Evolutionary conservation across 2,329 filamentous ascomycete genomes (phyloP), one percentile per base, ranked within the genome.

Genomic region (Penicillium nordicum): DNA sequence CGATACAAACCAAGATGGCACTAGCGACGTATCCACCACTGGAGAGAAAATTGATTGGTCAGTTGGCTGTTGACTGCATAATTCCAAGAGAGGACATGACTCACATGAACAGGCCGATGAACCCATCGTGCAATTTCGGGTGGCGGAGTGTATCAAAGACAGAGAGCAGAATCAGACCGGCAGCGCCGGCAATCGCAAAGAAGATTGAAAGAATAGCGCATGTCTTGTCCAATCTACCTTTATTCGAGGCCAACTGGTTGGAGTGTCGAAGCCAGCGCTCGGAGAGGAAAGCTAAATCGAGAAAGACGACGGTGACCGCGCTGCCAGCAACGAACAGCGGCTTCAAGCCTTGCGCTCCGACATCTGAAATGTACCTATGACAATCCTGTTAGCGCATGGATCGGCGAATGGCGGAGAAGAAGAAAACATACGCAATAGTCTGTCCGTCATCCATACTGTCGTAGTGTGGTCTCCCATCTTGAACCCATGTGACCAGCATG

Each of bases 181-280:
- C 80, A 0, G 90, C 92, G 50, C 94, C 94, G 25, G 87, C 75
- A 42, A 93, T 69, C 11, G 92, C 89, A 61, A 92, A 89, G 38
- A 76, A 64, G 37, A 77, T 75, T 2, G 76, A 76, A 1, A 67
- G 52, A 14, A 74, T 60, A 10, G 74, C 69, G 49, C 75, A 73
- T 21, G 65, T 21, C 59, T 77, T 76, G 67, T 79, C 71, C 23
- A 71, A 64, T 21, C 58, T 37, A 25, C 74, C 69, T 60, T 73
- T 84, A 75, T 97, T 96, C 60, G 84, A 88, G 2, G 87, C 84
- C 29, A 97, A 81, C 14, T 90, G 87, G 9, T 91, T 90, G 23
- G 79, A 81, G 75, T 97, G 92, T 44, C 93, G 87, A 50, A 97
- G 81, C 84, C 87, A 94, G 59, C 92, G 86, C 77, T 97, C 93